These are phyloP conservation scores for Boletus calvinii DNA, from an alignment of 1,284 basidiomycete species.

Conservation along the genomic window DNA sequence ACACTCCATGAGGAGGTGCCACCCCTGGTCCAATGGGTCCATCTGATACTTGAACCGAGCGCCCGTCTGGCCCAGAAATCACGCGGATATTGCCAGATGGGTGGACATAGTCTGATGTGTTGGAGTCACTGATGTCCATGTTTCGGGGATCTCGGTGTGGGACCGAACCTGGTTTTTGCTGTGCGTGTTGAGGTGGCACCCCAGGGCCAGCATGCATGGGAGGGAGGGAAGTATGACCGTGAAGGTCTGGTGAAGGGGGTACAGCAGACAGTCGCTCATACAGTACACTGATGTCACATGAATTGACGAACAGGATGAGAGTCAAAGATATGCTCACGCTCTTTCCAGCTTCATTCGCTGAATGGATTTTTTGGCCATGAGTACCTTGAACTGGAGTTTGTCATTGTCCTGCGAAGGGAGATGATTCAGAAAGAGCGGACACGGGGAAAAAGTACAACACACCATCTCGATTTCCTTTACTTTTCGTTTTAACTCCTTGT, in stretches of 20 bases:
- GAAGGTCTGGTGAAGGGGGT: conserved; percentile 52
- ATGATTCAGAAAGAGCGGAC: neutral
- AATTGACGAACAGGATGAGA: conserved; percentile 23
- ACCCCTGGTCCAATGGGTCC: conserved; percentile 41
- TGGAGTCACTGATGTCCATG: conserved; percentile 44
- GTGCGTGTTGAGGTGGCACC: conserved; percentile 35
- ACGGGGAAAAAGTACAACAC: conserved; percentile 32
- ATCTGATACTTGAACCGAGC: conserved; percentile 47
- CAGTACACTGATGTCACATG: conserved; percentile 52
- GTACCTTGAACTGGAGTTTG: conserved; percentile 78
- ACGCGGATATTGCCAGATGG: conserved; percentile 46
- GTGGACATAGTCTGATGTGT: conserved; percentile 45
- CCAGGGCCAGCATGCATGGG: conserved; percentile 38
- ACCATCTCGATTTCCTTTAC: conserved; percentile 86
- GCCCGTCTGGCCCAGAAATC: conserved; percentile 44
- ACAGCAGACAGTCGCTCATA: conserved; percentile 71
- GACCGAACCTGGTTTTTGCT: conserved; percentile 35
- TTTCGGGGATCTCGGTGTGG: conserved; percentile 44
- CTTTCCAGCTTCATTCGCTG: conserved; percentile 87
- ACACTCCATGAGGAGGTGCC: conserved; percentile 41
- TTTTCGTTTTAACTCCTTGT: conserved; percentile 87
- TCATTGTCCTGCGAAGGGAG: conserved; percentile 71
- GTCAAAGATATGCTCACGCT: conserved; percentile 61
- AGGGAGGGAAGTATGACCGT: conserved; percentile 41
- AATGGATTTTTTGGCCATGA: conserved; percentile 81